Conservation (phyloP, 148 eudicot genomes). For the Vaccinium darrowii region DNA sequence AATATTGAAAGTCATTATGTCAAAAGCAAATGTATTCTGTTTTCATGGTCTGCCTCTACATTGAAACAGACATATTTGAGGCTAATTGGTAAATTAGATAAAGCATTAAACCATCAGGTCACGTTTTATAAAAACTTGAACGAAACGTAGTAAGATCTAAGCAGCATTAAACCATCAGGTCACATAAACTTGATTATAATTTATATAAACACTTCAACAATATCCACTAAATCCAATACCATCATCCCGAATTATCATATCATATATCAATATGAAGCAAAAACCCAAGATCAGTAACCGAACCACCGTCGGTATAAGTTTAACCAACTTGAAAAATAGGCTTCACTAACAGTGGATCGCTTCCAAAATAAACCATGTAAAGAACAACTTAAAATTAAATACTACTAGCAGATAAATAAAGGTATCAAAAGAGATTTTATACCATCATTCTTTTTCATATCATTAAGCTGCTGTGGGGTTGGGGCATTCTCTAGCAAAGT, state of each 20-base stretch:
- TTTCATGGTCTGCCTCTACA: background rate
- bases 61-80: background rate
- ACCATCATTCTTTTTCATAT: constrained; percentile 3
- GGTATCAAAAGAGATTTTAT: constrained; percentile 2
- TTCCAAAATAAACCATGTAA: background rate
- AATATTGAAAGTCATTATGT: background rate
- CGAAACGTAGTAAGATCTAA: background rate
- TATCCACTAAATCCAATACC: background rate
- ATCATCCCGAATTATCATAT: background rate
- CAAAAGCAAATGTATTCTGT: background rate
- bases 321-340: constrained; percentile 15
- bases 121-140: background rate
- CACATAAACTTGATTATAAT: background rate
- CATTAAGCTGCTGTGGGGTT: background rate
- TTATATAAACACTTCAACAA: background rate
- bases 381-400: constrained; percentile 16
- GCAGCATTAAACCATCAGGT: constrained; percentile 11
- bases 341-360: background rate
- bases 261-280: constrained; percentile 8
- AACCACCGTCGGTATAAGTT: constrained; percentile 13
- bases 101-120: background rate
- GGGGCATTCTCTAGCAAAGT: constrained; percentile 55
- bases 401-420: background rate
- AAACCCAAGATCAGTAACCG: constrained; percentile 3
- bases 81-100: background rate